Evolutionary conservation across 2,329 filamentous ascomycete species (phyloP).

Genomic region (Fusarium fujikuroi): DNA sequence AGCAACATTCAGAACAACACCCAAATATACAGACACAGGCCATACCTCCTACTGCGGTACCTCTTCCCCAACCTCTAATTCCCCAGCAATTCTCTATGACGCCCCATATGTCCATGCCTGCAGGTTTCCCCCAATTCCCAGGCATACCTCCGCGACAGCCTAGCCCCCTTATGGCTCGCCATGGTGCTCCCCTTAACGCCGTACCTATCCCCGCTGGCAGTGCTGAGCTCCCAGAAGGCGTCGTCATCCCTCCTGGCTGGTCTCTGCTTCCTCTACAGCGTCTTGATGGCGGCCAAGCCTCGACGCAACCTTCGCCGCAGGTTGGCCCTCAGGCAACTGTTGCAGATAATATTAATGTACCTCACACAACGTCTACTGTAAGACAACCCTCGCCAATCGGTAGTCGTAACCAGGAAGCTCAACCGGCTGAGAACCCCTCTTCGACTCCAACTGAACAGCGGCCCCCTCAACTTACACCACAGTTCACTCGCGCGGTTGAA

Average conservation of each 20-base stretch:
- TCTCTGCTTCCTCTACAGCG: conserved; percentile 70
- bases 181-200: conserved; percentile 58
- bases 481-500: conserved; percentile 35
- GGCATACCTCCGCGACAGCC: conserved; percentile 50
- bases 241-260: conserved; percentile 74
- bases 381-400: conserved; percentile 31
- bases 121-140: conserved; percentile 38
- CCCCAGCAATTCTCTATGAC: conserved; percentile 29
- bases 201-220: conserved; percentile 68
- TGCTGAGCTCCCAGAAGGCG: conserved; percentile 69
- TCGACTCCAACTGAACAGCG: conserved; percentile 18
- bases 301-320: conserved; percentile 41
- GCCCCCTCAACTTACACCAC: conserved; percentile 20
- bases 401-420: conserved; percentile 29
- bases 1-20: conserved; percentile 47
- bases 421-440: background rate
- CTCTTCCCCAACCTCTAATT: conserved; percentile 17
- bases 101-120: conserved; percentile 29
- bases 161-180: conserved; percentile 58
- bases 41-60: conserved; percentile 15
- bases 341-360: conserved; percentile 24
- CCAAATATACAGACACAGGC: conserved; percentile 36
- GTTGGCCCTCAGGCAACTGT: conserved; percentile 31
- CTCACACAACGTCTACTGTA: conserved; percentile 14
- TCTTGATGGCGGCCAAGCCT: conserved; percentile 52